Evolutionary conservation across 1,284 basidiomycete genomes (phyloP), one percentile per base, ranked within the genome.

Genomic region (Heterobasidion occidentale): DNA sequence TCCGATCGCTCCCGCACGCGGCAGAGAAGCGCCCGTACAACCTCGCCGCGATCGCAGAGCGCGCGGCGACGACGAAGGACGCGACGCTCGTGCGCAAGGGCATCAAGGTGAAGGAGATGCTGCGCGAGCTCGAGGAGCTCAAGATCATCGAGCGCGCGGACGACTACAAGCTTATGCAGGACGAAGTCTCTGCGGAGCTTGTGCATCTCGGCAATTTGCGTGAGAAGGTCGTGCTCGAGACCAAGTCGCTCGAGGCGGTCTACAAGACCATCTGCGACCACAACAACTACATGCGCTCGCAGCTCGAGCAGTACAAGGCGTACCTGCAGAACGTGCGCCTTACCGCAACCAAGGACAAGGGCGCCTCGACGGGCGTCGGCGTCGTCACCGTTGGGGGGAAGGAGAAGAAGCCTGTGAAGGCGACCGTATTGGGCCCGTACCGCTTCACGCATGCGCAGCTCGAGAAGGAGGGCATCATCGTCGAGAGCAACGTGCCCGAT

Each of bases 191-290:
- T 1, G 91, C 92, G 9, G 97, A 99, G 72, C 86, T 99, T 60
- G 89, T 89, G 7, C 96, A 98, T 71, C 84, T 99, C 34, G 96
- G 96, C 56, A 98, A 98, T 71, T 78, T 98, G 62, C 85, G 92
- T 51, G 96, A 99, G 72, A 99, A 98, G 77, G 93, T 99, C 51
- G 67, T 97, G 42, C 74, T 92, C 59, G 97, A 99, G 77, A 94
- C 92, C 53, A 87, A 91, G 64, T 92, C 88, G 14, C 81, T 99
- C 57, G 95, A 98, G 61, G 86, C 91, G 4, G 97, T 99, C 34
- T 98, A 94, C 84, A 96, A 97, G 81, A 98, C 97, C 27, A 98
- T 99, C 63, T 90, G 94, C 71, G 96, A 99, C 70, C 97, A 99
- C 76, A 98, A 99, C 77, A 93, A 92, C 71, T 99, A 99, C 71